These are phyloP conservation scores for Tarenaya hassleriana DNA, from an alignment of 345 rosid species.

Conservation along the genomic window DNA sequence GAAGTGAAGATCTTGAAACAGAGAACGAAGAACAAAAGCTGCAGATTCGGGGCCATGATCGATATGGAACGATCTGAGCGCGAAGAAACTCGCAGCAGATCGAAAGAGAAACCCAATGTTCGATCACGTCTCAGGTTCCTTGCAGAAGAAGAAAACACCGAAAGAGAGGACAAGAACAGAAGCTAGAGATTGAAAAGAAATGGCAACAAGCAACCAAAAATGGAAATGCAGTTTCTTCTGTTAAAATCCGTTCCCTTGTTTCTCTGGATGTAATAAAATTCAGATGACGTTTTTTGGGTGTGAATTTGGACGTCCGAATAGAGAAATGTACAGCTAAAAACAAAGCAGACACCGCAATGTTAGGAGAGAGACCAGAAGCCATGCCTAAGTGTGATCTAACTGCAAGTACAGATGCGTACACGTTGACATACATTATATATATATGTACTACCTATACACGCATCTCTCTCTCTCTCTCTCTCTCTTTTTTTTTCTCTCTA, in stretches of 20 bases:
- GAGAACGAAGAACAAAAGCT: slow-evolving; percentile 25
- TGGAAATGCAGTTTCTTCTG: slow-evolving; percentile 19
- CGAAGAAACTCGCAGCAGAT: slow-evolving; percentile 10
- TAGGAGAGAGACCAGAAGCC: slow-evolving; percentile 34
- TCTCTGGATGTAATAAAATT: neutral
- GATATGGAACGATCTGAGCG: slow-evolving; percentile 7
- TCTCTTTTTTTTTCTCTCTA: too few species aligned
- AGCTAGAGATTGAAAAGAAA: slow-evolving; percentile 19
- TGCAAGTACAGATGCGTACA: slow-evolving; percentile 20
- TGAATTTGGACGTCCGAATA: slow-evolving; percentile 34
- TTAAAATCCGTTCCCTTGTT: slow-evolving; percentile 6
- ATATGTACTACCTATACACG: slow-evolving; percentile 6
- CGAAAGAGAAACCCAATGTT: slow-evolving; percentile 29
- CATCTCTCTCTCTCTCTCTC: too few species aligned
- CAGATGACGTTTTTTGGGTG: slow-evolving; percentile 23
- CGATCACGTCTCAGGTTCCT: slow-evolving; percentile 28
- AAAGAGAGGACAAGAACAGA: slow-evolving; percentile 19
- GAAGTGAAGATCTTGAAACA: slow-evolving; percentile 32
- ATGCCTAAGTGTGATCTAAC: slow-evolving; percentile 23
- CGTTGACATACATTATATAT: slow-evolving; percentile 7
- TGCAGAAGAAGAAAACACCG: slow-evolving; percentile 29
- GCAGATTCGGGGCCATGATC: slow-evolving; percentile 20
- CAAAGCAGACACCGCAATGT: slow-evolving; percentile 26
- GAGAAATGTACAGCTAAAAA: slow-evolving; percentile 26
- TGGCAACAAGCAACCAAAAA: slow-evolving; percentile 22